Evolutionary conservation across 2,329 filamentous ascomycete genomes (phyloP), one percentile per base, ranked within the genome.

Genomic region (Cercospora berteroae): DNA sequence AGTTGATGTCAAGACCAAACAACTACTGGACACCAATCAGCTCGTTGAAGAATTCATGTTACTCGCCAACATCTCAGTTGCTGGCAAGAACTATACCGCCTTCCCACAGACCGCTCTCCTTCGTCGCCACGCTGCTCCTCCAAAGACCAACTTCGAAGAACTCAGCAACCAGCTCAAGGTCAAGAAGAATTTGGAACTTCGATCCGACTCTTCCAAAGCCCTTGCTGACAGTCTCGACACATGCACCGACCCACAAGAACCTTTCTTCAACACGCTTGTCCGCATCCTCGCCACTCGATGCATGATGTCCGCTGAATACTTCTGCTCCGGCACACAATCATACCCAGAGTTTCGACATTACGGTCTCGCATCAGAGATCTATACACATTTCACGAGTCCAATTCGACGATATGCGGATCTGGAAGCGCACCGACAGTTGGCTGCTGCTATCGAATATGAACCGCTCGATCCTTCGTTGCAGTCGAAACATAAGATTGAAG

Each of bases 301-400:
- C 86, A 99, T 99, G 95, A 97, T 97, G 85, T 95, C 93, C 63
- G 95, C 95, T 69, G 95, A 99, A 81, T 99, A 99, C 82, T 99
- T 99, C 81, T 95, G 92, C 81, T 92, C 94, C 0, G 95, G 95
- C 68, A 94, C 93, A 6, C 93, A 97, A 78, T 88, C 94, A 0
- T 94, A 95, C 78, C 90, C 93, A 0, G 95, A 98, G 78, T 99
- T 97, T 85, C 88, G 93, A 62, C 96, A 99, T 82, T 99, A 99
- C 80, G 95, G 95, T 73, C 89, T 99, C 39, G 96, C 96, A 0
- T 93, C 91, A 3, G 92, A 96, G 76, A 99, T 99, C 78, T 99
- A 99, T 83, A 99, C 95, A 2, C 95, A 99, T 80, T 99, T 99
- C 81, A 99, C 95, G 0, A 96, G 92, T 3, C 96, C 95, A 3